Percentiles rank a stretch among this genome's conserved stretches.
These are phyloP conservation scores for Elongisporangium anandrum DNA, from an alignment of 352 stramenopile species.

Conservation along the genomic window DNA sequence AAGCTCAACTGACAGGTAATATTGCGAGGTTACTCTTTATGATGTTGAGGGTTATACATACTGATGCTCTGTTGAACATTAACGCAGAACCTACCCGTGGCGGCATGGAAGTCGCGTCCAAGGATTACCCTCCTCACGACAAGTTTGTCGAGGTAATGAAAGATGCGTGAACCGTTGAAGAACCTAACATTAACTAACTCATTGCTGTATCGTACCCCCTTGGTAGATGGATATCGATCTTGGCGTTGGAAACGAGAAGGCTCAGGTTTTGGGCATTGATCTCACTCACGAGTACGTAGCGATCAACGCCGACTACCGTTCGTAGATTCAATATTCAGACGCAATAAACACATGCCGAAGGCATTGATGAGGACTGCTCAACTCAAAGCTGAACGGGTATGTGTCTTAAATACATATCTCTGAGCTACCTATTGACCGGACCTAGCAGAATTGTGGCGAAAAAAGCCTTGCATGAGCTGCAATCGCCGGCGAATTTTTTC, in stretches of 20 bases:
- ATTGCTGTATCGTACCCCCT: too few relatives aligned
- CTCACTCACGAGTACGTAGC: slow-evolving; percentile 98
- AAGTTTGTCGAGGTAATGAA: slow-evolving; percentile 89
- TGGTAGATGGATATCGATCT: slow-evolving; percentile 92
- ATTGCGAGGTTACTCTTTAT: neutral
- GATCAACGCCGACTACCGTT: slow-evolving; percentile 99
- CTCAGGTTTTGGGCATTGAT: slow-evolving; percentile 94
- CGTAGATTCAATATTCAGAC: slow-evolving; percentile 42
- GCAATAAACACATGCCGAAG: neutral
- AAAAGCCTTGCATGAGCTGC: slow-evolving; percentile 67
- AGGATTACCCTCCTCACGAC: slow-evolving; percentile 93
- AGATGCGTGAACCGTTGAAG: neutral
- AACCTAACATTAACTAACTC: neutral
- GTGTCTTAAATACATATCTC: neutral
- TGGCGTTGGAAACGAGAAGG: slow-evolving; percentile 73
- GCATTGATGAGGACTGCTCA: too few relatives aligned
- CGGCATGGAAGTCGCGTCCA: slow-evolving; percentile 71
- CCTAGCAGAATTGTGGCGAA: slow-evolving; percentile 16
- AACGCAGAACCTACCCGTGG: slow-evolving; percentile 54
- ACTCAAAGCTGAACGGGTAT: neutral
- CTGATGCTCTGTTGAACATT: neutral
- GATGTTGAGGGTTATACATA: neutral
- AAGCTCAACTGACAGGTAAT: slow-evolving; percentile 82
- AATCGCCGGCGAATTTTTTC: slow-evolving; percentile 60
- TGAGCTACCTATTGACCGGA: slow-evolving; percentile 7